Evolutionary conservation across 352 stramenopile genomes (phyloP).

Genomic region (Pythium sukuiense): DNA sequence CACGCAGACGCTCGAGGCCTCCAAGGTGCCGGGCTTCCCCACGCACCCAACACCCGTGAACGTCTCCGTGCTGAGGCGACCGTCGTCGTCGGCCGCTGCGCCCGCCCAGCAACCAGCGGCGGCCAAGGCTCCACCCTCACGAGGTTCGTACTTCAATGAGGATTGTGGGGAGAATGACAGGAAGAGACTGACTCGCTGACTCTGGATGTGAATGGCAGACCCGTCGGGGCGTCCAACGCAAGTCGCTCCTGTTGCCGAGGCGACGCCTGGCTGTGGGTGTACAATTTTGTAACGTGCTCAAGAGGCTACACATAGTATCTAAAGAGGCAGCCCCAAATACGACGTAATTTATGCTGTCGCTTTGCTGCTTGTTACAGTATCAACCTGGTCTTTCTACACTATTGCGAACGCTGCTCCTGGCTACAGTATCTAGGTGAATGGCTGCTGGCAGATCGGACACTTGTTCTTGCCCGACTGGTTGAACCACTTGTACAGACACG

Average conservation of each 20-base stretch:
- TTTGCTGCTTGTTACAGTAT: background rate
- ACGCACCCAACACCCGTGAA: conserved; percentile 96
- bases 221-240: conserved; percentile 27
- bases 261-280: conserved; percentile 62
- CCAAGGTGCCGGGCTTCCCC: conserved; percentile 89
- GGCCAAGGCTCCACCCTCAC: conserved; percentile 17
- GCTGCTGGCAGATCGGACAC: conserved; percentile 92
- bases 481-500: conserved; percentile 94
- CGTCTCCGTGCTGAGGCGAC: conserved; percentile 78
- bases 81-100: conserved; percentile 15
- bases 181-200: background rate
- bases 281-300: conserved; percentile 41
- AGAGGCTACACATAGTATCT: background rate
- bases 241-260: conserved; percentile 23
- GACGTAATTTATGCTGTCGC: conserved; percentile 31
- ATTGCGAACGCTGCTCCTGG: background rate
- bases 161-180: background rate
- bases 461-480: conserved; percentile 94
- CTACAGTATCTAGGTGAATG: conserved; percentile 56
- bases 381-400: background rate
- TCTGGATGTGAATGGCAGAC: conserved; percentile 17
- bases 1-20: conserved; percentile 77
- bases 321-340: conserved; percentile 13
- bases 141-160: conserved; percentile 8
- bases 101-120: background rate